Base-by-base conservation (phyloP, 345 rosid species). In the Sonneratia alba region DNA sequence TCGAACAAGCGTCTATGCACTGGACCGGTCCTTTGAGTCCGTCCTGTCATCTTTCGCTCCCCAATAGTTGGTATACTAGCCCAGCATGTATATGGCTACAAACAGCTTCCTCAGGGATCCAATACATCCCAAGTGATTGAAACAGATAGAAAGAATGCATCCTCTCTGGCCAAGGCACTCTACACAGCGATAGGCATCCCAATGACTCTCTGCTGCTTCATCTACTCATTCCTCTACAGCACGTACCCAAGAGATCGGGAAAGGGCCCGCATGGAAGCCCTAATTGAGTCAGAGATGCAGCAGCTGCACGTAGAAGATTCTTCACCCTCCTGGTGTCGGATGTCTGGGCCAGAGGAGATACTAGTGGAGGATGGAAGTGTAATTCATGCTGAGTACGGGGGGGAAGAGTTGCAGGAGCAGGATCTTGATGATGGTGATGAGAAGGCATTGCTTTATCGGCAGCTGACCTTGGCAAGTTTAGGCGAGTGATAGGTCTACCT, bases 21-120 rank as follows among this genome's bases (percentile, higher is more conserved):
- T 91, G 82, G 98, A 89, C 73, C 74, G 87, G 56, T 91, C 94
- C 3, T 87, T 93, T 51, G 97, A 91, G 81, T 86, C 98, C 6
- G 66, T 91, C 45, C 83, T 91, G 38, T 82, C 98, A 66, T 91
- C 92, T 7, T 93, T 93, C 71, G 94, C 98, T 72, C 98, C 97
- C 98, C 96, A 13, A 36, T 86, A 14, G 94, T 91, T 45, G 97
- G 98, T 69, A 81, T 93, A 66, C 71, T 93, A 62, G 96, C 97
- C 14, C 96, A 89, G 69, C 88, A 83, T 81, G 88, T 87, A 13
- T 93, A 88, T 40, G 96, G 98, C 18, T 91, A 88, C 72, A 91
- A 82, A 74, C 96, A 91, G 18, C 51, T 83, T 67, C 89, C 87
- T 11, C 65, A 81, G 72, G 87, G 86, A 32, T 85, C 91, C 55